Evolutionary conservation across 495 filamentous ascomycete genomes (phyloP), one percentile per base, ranked within the genome.

Genomic region (Aspergillus ostianus): DNA sequence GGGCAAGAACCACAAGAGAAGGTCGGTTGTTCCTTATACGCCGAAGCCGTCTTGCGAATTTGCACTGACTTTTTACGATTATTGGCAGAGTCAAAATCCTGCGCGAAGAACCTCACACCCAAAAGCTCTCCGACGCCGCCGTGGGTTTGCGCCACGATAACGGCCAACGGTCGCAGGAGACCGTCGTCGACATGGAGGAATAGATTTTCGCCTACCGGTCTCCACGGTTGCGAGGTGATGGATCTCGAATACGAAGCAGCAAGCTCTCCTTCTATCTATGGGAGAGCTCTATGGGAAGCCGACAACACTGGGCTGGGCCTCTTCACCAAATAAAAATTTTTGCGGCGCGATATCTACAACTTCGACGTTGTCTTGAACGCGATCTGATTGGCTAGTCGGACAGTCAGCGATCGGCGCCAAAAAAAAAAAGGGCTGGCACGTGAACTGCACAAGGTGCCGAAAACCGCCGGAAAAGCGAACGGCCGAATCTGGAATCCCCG

Each of bases 1-100:
- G 74, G 92, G 93, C 58, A 98, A 96, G 77, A 87, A 86, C 45
- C 93, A 98, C 73, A 97, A 92, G 82, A 82, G 90, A 78, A 87
- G 89, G 93, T 96, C 67, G 61, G 80, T 76, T 36, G 57, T 12
- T n/a, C 46, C 4, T 4, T 57, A 32, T 23, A 21, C 47, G 46
- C 48, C n/a, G 45, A 13, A 15, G 21, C 45, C 19, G 17, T 4
- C 21, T 26, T 4, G 49, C 54, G 41, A 5, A 19, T 49, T 36
- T 6, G 12, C 27, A 46, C 64, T 64, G 44, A 64, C 53, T 55
- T 19, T 47, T 47, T 7, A 17, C 18, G 1, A n/a, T 2, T 4
- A 17, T 47, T 51, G 49, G 53, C 59, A 95, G 93, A 75, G 67
- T 95, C 30, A 86, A 87, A 59, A 77, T 87, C 57, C 75, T 98